Conservation (phyloP, 148 eudicot genomes). For the Drosera capensis region DNA sequence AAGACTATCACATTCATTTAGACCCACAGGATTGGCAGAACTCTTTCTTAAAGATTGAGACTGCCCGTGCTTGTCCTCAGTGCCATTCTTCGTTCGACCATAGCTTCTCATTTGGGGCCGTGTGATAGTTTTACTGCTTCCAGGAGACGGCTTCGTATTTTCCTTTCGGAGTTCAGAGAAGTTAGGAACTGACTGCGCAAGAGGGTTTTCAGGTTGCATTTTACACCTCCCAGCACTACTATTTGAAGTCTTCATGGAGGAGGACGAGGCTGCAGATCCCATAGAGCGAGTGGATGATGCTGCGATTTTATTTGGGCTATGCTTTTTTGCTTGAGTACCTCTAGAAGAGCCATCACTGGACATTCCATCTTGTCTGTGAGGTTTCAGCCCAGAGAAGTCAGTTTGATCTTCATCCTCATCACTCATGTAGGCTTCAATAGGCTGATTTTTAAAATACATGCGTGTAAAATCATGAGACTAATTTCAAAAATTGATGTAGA, state of each 20-base stretch:
- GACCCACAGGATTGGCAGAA: slow-evolving; percentile 32
- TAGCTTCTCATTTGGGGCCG: slow-evolving; percentile 57
- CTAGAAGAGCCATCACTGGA: slow-evolving; percentile 30
- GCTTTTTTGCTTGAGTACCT: slow-evolving; percentile 36
- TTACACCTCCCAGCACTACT: slow-evolving; percentile 46
- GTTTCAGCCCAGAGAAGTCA: slow-evolving; percentile 38
- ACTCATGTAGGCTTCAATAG: slow-evolving; percentile 33
- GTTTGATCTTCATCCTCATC: slow-evolving; percentile 58
- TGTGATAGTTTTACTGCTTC: slow-evolving; percentile 29
- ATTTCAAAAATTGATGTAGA: too few species aligned
- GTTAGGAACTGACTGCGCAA: slow-evolving; percentile 84
- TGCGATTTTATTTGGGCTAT: slow-evolving; percentile 22
- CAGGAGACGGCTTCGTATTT: slow-evolving; percentile 62
- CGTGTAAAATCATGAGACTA: too few species aligned
- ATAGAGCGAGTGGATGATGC: slow-evolving; percentile 50
- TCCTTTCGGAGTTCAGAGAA: slow-evolving; percentile 84
- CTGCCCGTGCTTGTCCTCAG: slow-evolving; percentile 35
- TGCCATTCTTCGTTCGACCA: slow-evolving; percentile 54
- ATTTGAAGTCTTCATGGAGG: slow-evolving; percentile 43
- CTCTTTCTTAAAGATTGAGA: slow-evolving; percentile 41
- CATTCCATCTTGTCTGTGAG: slow-evolving; percentile 13
- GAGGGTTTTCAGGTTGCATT: slow-evolving; percentile 69
- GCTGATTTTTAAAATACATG: slow-evolving; percentile 45
- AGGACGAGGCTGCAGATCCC: slow-evolving; percentile 31
- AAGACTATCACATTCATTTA: too few species aligned